phyloP scores from a whole-genome alignment of 805 yeast species.

The Hanseniaspora opuntiae region DNA sequence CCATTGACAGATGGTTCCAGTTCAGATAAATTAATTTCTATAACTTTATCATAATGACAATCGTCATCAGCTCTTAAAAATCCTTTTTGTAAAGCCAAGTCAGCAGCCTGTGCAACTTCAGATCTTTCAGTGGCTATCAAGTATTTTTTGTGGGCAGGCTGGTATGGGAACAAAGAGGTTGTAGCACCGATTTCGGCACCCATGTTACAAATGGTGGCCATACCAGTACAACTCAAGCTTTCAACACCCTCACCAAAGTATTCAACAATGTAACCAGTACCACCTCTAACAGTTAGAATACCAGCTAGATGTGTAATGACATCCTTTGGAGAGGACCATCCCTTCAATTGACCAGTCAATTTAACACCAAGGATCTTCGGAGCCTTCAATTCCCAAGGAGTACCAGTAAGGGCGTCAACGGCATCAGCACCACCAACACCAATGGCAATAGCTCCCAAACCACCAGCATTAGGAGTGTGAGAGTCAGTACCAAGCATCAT shows the following conservation, averaged over 20 bases:
- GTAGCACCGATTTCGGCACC: conserved; percentile 99
- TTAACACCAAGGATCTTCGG: conserved; percentile 91
- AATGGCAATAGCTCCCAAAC: conserved; percentile 93
- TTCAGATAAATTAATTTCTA: conserved; percentile 74
- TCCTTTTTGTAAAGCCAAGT: conserved; percentile 39
- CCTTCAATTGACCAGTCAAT: conserved; percentile 73
- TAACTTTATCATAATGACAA: conserved; percentile 80
- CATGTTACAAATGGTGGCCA: conserved; percentile 99
- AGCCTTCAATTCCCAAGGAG: conserved; percentile 98
- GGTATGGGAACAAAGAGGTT: conserved; percentile 93
- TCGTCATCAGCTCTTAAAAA: conserved; percentile 75
- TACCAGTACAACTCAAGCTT: conserved; percentile 86
- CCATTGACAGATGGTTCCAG: conserved; percentile 95
- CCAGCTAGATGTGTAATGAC: conserved; percentile 90
- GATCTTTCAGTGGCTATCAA: conserved; percentile 72
- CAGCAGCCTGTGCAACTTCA: conserved; percentile 71
- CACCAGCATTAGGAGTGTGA: conserved; percentile 98
- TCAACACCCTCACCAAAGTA: conserved; percentile 93
- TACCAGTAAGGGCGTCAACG: conserved; percentile 90
- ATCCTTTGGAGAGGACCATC: conserved; percentile 97
- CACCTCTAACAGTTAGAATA: conserved; percentile 86
- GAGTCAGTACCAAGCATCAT: conserved; percentile 98
- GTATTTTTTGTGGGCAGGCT: conserved; percentile 63
- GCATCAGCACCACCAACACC: conserved; percentile 99
- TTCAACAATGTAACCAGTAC: conserved; percentile 92